Evolutionary conservation across 169 alveolate genomes (phyloP), one percentile per base, ranked within the genome.

Genomic region (Eimeria falciformis): DNA sequence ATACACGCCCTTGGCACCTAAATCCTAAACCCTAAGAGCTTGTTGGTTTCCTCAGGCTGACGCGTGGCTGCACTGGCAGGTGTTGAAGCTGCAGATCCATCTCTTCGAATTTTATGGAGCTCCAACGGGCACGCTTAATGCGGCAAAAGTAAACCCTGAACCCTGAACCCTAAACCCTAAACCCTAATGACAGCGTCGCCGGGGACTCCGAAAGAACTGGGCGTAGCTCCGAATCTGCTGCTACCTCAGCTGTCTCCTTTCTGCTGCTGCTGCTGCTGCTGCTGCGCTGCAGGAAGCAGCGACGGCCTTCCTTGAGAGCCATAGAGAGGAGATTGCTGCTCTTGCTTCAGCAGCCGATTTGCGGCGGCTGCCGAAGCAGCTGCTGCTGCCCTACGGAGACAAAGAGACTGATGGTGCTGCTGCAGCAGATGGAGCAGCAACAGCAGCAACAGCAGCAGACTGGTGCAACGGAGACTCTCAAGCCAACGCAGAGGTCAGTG

Each of bases 301-400:
- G 23, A 45, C 86, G 5, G 47, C 69, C 46, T 77, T 77, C 23
- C 25, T 77, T 3, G 86, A 77, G 58, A 77, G 25, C 45, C 86
- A 77, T 23, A n/a, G 68, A 46, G 68, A 46, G 45, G 86, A 77
- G 21, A n/a, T 77, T 7, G 86, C 65, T 21, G 58, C 86, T 5
- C 86, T 77, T n/a, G 65, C 68, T 46, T 65, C 86, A 33, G 47
- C 65, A 46, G 86, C 68, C 21, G 86, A 77, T 43, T 23, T 77
- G 47, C 68, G 86, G 46, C 29, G 86, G 65, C 86, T 77, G 69
- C 86, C 86, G 37, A 65, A 43, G 86, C 55, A 77, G 86, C 45
- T 77, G 86, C 86, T 77, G 86, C 86, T 77, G 86, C 86, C 86
- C 3, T 77, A n/a, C n/a, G 86, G 86, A 77, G 86, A 77, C 69